A percentile compares a stretch with the other conserved stretches of the same genome.
These are phyloP conservation scores for Apiotrichum laibachii DNA, from an alignment of 1,284 basidiomycete genomes.

Conservation along the genomic window DNA sequence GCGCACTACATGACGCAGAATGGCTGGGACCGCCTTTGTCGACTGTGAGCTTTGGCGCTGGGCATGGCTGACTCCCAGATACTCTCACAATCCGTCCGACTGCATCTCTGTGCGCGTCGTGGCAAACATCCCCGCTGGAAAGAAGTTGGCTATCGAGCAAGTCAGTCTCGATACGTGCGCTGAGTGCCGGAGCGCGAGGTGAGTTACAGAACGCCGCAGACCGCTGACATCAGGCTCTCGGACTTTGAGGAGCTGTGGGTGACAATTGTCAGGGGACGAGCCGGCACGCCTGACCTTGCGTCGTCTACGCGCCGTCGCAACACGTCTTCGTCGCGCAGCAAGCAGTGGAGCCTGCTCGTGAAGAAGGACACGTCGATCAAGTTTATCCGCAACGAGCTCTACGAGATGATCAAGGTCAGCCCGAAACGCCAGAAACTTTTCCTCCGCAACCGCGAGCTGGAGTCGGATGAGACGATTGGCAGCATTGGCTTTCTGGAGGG, in stretches of 20 bases:
- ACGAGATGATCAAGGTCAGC: constrained; percentile 20
- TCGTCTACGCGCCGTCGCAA: not conserved
- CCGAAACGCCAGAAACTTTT: constrained; percentile 33
- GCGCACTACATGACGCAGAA: constrained; percentile 17
- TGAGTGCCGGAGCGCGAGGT: constrained; percentile 16
- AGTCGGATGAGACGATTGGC: constrained; percentile 30
- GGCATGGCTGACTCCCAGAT: constrained; percentile 11
- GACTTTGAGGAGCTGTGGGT: constrained; percentile 24
- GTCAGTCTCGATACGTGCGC: constrained; percentile 16
- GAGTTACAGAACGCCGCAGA: not conserved
- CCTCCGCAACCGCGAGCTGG: constrained; percentile 27
- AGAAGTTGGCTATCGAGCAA: constrained; percentile 1
- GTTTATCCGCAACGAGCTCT: constrained; percentile 36
- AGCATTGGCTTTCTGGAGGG: constrained; percentile 26
- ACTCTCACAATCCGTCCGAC: constrained; percentile 20
- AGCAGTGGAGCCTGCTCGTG: constrained; percentile 17
- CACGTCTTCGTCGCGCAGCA: not conserved
- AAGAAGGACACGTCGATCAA: constrained; percentile 30
- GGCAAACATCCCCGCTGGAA: constrained; percentile 4
- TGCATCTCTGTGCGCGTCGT: constrained; percentile 23
- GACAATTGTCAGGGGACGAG: constrained; percentile 16
- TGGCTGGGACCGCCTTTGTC: constrained; percentile 30
- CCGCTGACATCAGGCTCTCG: constrained; percentile 12
- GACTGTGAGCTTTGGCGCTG: constrained; percentile 22
- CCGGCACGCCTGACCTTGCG: not conserved